Evolutionary conservation across 129 eudicot genomes (phyloP).

Genomic region (Oenanthe sinensis): DNA sequence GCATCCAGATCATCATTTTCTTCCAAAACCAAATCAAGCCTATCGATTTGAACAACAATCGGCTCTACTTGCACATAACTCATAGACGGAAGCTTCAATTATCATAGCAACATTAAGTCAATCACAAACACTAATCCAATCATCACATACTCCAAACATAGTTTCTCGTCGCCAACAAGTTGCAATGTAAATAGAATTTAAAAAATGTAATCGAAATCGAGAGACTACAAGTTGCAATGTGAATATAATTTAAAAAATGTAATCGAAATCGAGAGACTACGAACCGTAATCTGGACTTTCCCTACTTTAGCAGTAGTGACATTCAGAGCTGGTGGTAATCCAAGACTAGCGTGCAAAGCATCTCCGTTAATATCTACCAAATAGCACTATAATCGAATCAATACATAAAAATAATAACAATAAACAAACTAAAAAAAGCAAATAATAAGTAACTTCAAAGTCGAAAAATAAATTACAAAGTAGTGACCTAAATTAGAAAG

Average conservation of each 20-base stretch:
- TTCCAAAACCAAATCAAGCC: slow-evolving; percentile 87
- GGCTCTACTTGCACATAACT: slow-evolving; percentile 93
- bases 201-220: background rate
- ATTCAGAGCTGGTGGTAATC: slow-evolving; percentile 86
- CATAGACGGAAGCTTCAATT: slow-evolving; percentile 74
- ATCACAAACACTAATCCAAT: slow-evolving; percentile 11
- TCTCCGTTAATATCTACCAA: slow-evolving; percentile 82
- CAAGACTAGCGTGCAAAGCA: slow-evolving; percentile 88
- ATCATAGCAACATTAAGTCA: slow-evolving; percentile 16
- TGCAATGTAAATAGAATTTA: background rate
- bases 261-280: slow-evolving; percentile 17
- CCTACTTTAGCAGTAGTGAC: slow-evolving; percentile 94
- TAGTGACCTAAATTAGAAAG: slow-evolving; percentile 75
- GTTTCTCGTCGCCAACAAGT: no score
- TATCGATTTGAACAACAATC: slow-evolving; percentile 88
- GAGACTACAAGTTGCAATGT: background rate
- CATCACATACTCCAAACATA: background rate
- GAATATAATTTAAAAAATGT: background rate
- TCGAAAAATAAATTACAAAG: background rate
- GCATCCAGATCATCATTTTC: slow-evolving; percentile 74
- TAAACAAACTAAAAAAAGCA: background rate
- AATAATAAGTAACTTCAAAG: slow-evolving; percentile 16
- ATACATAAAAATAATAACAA: background rate
- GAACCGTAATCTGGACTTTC: slow-evolving; percentile 70
- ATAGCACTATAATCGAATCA: slow-evolving; percentile 10